Evolutionary conservation across 2,329 filamentous ascomycete species (phyloP).

Genomic region (Claviceps quebecensis): DNA sequence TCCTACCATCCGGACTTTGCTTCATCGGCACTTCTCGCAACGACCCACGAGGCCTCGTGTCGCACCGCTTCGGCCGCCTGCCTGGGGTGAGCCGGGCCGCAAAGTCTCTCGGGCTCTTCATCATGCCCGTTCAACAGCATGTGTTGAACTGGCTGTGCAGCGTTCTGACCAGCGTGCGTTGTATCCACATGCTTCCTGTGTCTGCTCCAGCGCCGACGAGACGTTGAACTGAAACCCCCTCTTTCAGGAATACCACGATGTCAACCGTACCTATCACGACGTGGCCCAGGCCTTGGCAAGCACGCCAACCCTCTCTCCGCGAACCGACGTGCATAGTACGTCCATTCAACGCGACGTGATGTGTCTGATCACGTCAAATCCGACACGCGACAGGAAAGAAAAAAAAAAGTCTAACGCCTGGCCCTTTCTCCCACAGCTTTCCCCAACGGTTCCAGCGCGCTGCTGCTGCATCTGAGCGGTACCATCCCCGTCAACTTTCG

Average conservation of each 20-base stretch:
- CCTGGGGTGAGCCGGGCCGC: not conserved
- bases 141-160: constrained; percentile 93
- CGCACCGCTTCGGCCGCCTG: not conserved
- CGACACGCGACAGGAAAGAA: constrained; percentile 1
- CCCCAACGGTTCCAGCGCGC: constrained; percentile 71
- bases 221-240: not conserved
- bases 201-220: not conserved
- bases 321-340: constrained; percentile 92
- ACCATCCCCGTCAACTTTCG: constrained; percentile 87
- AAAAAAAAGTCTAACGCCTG: constrained; percentile 5
- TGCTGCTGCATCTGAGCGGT: constrained; percentile 74
- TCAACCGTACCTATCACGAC: constrained; percentile 86
- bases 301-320: constrained; percentile 66
- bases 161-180: constrained; percentile 60
- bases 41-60: not conserved
- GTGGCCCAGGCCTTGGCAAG: constrained; percentile 69
- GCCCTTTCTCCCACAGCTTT: constrained; percentile 49
- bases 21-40: not conserved
- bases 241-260: constrained; percentile 75
- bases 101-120: constrained; percentile 9
- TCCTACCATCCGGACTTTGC: no score
- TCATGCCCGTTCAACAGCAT: constrained; percentile 68
- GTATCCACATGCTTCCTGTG: not conserved
- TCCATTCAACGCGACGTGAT: constrained; percentile 6
- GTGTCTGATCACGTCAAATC: not conserved